Evolutionary conservation across 163 green algal species (phyloP).

Genomic region (Chlamydomonas reinhardtii): DNA sequence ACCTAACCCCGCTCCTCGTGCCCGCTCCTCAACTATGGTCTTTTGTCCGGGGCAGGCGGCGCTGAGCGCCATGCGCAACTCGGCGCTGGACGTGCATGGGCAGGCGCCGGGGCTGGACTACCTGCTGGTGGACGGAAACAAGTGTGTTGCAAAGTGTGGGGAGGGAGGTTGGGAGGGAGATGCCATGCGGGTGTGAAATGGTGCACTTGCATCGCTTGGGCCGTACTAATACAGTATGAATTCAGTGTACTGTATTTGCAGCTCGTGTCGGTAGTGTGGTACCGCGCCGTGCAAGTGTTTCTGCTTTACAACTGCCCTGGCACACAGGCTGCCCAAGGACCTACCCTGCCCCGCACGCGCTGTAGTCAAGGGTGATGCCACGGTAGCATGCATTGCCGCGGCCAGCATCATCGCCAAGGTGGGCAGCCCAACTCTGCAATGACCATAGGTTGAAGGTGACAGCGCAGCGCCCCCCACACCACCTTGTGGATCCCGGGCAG

Average conservation of each 20-base stretch:
- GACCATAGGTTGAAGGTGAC: no score
- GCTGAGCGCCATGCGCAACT: constrained; percentile 85
- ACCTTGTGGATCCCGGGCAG: no score
- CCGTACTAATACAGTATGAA: no score
- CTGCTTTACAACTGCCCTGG: no score
- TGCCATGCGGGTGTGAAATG: no score
- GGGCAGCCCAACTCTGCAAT: no score
- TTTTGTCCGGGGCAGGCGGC: constrained; percentile 62
- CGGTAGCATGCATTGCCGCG: constrained; percentile 84
- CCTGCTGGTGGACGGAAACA: constrained; percentile 89
- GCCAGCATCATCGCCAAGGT: constrained; percentile 89
- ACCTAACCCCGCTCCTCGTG: not conserved
- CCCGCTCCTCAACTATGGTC: not conserved
- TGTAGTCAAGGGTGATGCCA: constrained; percentile 88
- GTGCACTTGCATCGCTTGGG: no score
- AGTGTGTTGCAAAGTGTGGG: constrained; percentile 14
- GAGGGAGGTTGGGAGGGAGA: not conserved
- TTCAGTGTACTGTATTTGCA: no score
- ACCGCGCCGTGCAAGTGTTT: no score
- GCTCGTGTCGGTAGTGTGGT: no score
- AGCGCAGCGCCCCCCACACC: no score
- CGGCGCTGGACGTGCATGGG: constrained; percentile 42
- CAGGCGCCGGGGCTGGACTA: constrained; percentile 61
- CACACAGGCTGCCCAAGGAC: constrained; percentile 48
- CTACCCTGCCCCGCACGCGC: constrained; percentile 72